phyloP scores from a whole-genome alignment of 768 basidiomycete genomes.

The Boletus rex-veris region DNA sequence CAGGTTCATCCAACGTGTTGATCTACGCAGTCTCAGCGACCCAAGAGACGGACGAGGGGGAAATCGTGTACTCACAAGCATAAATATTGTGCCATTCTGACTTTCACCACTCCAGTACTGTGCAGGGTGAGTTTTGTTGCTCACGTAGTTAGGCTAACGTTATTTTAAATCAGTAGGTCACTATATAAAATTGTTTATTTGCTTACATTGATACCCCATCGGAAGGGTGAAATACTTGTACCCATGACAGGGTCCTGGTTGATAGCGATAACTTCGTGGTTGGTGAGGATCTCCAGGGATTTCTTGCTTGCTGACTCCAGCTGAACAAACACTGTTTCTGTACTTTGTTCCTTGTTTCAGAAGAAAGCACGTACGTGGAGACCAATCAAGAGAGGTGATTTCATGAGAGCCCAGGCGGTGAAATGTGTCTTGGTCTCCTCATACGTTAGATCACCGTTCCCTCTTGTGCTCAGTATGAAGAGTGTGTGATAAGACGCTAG shows the following conservation, averaged over 20 bases:
- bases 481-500: neutral
- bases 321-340: slow-evolving; percentile 26
- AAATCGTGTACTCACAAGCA: slow-evolving; percentile 46
- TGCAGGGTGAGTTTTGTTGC: slow-evolving; percentile 51
- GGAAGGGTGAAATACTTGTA: slow-evolving; percentile 60
- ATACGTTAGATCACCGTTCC: slow-evolving; percentile 57
- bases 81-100: slow-evolving; percentile 62
- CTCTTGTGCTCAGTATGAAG: slow-evolving; percentile 34
- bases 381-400: slow-evolving; percentile 62
- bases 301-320: slow-evolving; percentile 49
- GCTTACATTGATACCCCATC: slow-evolving; percentile 64
- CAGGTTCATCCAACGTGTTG: slow-evolving; percentile 54
- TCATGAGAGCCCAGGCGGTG: slow-evolving; percentile 71
- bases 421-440: slow-evolving; percentile 70
- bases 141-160: slow-evolving; percentile 35
- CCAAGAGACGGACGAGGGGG: neutral
- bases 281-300: slow-evolving; percentile 54
- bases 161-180: neutral
- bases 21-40: slow-evolving; percentile 37
- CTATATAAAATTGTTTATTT: neutral
- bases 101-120: slow-evolving; percentile 69
- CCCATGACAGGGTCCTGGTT: slow-evolving; percentile 66
- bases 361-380: slow-evolving; percentile 43
- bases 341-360: slow-evolving; percentile 1
- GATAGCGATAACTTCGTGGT: slow-evolving; percentile 62